Evolutionary conservation across 2,329 filamentous ascomycete genomes (phyloP), one percentile per base, ranked within the genome.

Genomic region (Truncatella angustata): DNA sequence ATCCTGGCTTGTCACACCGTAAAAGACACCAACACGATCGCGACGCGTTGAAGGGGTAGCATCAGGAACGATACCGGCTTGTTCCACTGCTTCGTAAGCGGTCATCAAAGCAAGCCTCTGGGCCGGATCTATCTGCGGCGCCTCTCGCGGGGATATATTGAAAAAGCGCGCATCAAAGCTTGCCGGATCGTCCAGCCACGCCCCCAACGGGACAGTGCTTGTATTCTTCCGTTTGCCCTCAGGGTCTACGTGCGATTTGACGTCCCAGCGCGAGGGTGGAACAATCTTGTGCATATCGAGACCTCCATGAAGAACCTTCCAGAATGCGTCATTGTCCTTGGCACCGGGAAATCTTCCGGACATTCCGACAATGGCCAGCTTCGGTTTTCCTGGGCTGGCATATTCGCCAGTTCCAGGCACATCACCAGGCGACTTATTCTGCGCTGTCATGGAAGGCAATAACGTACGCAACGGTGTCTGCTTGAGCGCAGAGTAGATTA

Each of bases 1-100:
- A 61, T 60, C 60, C 16, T 58, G 46, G n/a, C 50, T 52, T 1
- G 61, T 49, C 18, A 54, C 42, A 2, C 60, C 61, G 20, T 60
- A 64, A 21, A 56, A 61, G 12, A 53, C 52, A 3, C 60, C 61
- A 4, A 64, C 50, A 10, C 61, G 56, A 9, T 57, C 40, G 11
- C 40, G 35, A 6, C 50, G 18, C 3, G 59, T 55, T 1, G 57
- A 60, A 0, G 59, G 50, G 0, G 61, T 66, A 3, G 49, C 24
- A 34, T 62, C 55, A 0, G 57, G 46, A 0, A 62, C 60, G 21
- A 56, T 55, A 2, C 61, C 85, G 26, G 81, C 82, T 73, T 81
- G 81, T 62, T 88, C 85, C 23, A 88, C 71, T 1, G 85, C 85
- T 60, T 88, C 85, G 56, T 87, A 88, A 0, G 82, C 83, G 5